Conservation (phyloP, 192 early-diverging fungal genomes). For the Backusella circina region DNA sequence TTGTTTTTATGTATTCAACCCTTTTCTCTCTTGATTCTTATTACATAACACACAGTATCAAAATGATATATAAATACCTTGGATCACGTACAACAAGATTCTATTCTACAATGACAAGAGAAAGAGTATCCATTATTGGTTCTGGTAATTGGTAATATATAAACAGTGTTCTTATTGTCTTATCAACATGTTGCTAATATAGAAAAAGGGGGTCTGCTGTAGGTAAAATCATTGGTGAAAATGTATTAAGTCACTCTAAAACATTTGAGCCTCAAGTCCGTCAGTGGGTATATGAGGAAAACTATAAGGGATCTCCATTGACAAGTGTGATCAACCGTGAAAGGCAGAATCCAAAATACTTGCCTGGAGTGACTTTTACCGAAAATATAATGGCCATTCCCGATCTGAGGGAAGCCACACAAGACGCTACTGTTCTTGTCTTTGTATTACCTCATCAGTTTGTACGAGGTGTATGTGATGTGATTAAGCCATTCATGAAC, state of each 20-base stretch:
- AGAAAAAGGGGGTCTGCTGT: slow-evolving; percentile 81
- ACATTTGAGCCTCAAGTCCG: slow-evolving; percentile 74
- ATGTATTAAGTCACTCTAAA: slow-evolving; percentile 58
- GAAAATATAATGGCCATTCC: slow-evolving; percentile 80
- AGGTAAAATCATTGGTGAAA: slow-evolving; percentile 86
- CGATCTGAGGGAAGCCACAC: slow-evolving; percentile 69
- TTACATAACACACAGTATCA: neutral
- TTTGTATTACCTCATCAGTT: slow-evolving; percentile 96
- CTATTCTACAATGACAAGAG: slow-evolving; percentile 35
- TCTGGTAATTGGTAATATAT: slow-evolving; percentile 86
- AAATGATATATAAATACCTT: neutral
- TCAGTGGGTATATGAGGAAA: slow-evolving; percentile 97
- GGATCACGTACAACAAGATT: neutral
- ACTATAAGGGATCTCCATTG: slow-evolving; percentile 73
- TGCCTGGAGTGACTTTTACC: slow-evolving; percentile 83
- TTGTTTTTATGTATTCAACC: neutral
- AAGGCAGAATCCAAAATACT: slow-evolving; percentile 87
- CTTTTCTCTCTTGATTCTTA: neutral
- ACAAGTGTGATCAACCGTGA: slow-evolving; percentile 88
- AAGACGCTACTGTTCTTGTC: slow-evolving; percentile 84
- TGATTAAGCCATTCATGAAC: slow-evolving; percentile 66
- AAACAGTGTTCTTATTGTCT: neutral
- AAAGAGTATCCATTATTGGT: slow-evolving; percentile 88
- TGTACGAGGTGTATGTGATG: slow-evolving; percentile 73
- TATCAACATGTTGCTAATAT: neutral